Base-by-base conservation (phyloP, 495 filamentous ascomycete genomes). In the Daldinia loculata region DNA sequence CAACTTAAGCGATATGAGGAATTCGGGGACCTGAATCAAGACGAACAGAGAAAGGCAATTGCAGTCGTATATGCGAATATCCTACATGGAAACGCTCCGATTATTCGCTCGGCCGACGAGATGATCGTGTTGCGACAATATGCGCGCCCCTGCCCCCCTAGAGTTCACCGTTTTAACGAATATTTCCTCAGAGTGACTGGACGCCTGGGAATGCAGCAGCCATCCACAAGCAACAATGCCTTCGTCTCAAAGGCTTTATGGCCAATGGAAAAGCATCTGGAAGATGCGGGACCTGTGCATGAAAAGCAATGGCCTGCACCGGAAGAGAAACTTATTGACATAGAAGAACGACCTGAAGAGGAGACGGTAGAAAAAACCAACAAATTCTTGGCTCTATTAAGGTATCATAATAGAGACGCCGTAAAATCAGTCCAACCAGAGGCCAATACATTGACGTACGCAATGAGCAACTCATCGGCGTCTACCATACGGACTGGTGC, bases 51-150 rank as follows among this genome's bases (percentile, higher is more conserved):
- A 11, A 66, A 36, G 24, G 17, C 30, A 12, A 26, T 45, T 11
- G 67, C 70, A 4, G 34, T 66, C 1, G 53, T 75, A n/a, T 75
- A 73, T 36, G 17, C n/a, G 0, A 77, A 62, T 7, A 30, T 71
- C 32, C 2, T 32, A 2, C 43, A 62, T 14, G 50, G 63, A 15
- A 14, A 75, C 26, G 1, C 50, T 14, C 57, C 53, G 15, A 60
- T 67, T 19, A 38, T 70, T 9, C 70, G 68, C 11, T 24, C 67
- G 0, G 48, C 36, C 8, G 38, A 69, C 22, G 58, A 67, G 55
- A 52, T 74, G 29, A 29, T 53, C 1, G 12, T 19, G 6, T 36
- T 73, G n/a, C 67, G 59, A 60, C 24, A 59, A 7, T 5, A 6
- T 8, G 32, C 39, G 2, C 12, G 24, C 34, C 15, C 50, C 24